Base-by-base conservation (phyloP, 192 early-diverging fungal genomes). In the Coemansia aciculifera region DNA sequence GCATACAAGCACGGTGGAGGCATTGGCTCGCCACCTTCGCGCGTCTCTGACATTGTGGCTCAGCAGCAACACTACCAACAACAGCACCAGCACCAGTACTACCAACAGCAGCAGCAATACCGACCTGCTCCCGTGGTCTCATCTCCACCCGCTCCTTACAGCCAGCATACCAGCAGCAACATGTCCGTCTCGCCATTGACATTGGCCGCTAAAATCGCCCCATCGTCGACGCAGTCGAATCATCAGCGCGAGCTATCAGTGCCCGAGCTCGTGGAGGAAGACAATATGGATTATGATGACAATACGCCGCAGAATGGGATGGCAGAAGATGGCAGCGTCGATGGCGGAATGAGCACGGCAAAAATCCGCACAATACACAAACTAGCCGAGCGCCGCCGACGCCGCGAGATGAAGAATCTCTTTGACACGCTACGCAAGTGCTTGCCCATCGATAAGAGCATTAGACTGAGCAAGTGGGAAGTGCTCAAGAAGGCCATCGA, bases 401-500 rank as follows among this genome's bases (percentile, higher is more conserved):
- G 94, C 40, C 93, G 89, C 67, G 94, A 95, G 67, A 94, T 95
- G 91, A 95, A 95, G 68, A 90, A 92, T 42, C 80, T 95, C 27
- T 95, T 95, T 88, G 94, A 95, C 78, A 89, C 91, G 48, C 79
- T 95, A 19, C 85, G 91, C 46, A 91, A 89, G 63, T 79, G 87
- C 13, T 80, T 95, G 63, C 93, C 94, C 2, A 84, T 92, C 3
- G 92, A 94, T 66, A 89, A 89, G 49, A 89, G 86, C 34, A 79
- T 91, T 29, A 92, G 93, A 56, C 85, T 93, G 32, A 93, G 91
- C 79, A 95, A 95, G 70, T 94, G 94, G 94, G 94, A 95, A 72
- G 90, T 93, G 32, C 72, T 95, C 42, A 91, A 88, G 59, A 95
- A 95, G 90, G 91, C 91, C 80, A 87, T 86, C 52, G 81, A 77